Conservation (phyloP, 2,329 filamentous ascomycete species). For the Colletotrichum siamense region DNA sequence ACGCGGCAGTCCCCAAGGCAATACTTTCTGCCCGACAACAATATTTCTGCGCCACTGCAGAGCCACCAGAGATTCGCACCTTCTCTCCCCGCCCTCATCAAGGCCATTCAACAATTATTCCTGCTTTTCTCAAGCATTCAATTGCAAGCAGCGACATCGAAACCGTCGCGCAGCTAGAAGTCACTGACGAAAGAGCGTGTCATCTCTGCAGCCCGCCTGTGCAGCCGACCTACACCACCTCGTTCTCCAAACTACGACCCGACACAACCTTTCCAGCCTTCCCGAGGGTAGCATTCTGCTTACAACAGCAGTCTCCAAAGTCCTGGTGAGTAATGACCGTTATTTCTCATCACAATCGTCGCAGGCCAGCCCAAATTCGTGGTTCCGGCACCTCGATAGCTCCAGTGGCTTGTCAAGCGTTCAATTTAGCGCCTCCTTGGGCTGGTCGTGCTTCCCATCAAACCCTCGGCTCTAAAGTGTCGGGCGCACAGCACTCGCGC, state of each 20-base stretch:
- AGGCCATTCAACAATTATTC: neutral
- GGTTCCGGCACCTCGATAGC: conserved; percentile 1
- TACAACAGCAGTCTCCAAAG: neutral
- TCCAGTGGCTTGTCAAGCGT: conserved; percentile 8
- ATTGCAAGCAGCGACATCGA: neutral
- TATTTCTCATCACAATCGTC: conserved; percentile 1
- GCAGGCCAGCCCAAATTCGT: conserved; percentile 13
- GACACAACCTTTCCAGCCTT: neutral
- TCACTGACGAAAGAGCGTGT: neutral
- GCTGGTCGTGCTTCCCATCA: conserved; percentile 5
- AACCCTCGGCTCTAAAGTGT: neutral
- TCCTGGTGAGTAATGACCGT: conserved; percentile 14
- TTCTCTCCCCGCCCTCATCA: neutral
- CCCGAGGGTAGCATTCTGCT: neutral
- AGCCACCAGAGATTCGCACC: neutral
- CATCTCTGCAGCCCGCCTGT: neutral
- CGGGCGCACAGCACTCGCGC: neutral
- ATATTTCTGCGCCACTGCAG: neutral
- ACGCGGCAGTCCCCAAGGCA: neutral
- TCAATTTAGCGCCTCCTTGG: conserved; percentile 5
- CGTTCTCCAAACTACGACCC: neutral
- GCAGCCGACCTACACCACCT: neutral
- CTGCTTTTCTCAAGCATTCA: neutral
- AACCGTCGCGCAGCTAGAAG: neutral
- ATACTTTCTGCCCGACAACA: neutral